Conservation (phyloP, 2,329 filamentous ascomycete genomes). For the Pestalotiopsis sp. region DNA sequence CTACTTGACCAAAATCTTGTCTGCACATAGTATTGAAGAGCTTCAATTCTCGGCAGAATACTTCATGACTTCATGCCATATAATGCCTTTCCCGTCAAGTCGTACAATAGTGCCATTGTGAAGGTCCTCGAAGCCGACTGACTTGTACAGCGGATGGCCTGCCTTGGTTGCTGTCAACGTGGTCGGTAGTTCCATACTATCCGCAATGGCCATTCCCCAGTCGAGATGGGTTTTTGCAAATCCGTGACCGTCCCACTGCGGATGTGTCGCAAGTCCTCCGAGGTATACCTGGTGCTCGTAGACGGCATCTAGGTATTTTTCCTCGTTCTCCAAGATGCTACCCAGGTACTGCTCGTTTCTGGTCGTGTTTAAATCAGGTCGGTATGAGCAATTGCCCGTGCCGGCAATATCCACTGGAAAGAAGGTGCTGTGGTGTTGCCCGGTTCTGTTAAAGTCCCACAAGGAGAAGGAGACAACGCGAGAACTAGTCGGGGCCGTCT, state of each 20-base stretch:
- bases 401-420: neutral
- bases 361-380: slow-evolving; percentile 3
- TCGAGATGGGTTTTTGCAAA: slow-evolving; percentile 6
- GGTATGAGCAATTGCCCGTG: neutral
- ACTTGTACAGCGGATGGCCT: slow-evolving; percentile 10
- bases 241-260: slow-evolving; percentile 11
- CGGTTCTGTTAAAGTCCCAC: slow-evolving; percentile 1
- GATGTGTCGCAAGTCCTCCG: slow-evolving; percentile 3
- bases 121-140: slow-evolving; percentile 9
- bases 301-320: slow-evolving; percentile 10
- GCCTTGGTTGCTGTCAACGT: slow-evolving; percentile 6
- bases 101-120: slow-evolving; percentile 6
- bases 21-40: neutral
- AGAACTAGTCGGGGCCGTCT: neutral
- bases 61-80: slow-evolving; percentile 11
- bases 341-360: neutral
- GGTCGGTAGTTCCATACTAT: slow-evolving; percentile 1
- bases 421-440: no score
- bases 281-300: slow-evolving; percentile 5
- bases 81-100: slow-evolving; percentile 1
- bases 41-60: neutral
- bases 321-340: neutral
- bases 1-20: neutral
- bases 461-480: slow-evolving; percentile 4
- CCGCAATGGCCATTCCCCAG: slow-evolving; percentile 8